phyloP scores from a whole-genome alignment of 805 yeast genomes.

The Hanseniaspora pseudoguilliermondii region DNA sequence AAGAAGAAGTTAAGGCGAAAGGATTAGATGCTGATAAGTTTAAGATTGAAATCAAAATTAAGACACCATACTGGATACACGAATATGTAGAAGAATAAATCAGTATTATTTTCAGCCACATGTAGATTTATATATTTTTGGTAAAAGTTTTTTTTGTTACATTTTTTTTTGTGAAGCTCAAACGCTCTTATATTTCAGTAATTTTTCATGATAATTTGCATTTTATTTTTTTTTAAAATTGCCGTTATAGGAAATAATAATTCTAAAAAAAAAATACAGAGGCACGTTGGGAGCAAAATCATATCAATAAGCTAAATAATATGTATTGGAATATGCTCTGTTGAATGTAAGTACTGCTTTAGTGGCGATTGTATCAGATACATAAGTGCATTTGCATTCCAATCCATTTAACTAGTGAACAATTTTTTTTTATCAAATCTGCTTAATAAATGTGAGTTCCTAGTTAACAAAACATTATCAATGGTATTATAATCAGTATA shows the following conservation, averaged over 20 bases:
- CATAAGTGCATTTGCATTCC: no score
- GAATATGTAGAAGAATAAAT: constrained; percentile 14
- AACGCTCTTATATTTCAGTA: no score
- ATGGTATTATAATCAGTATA: no score
- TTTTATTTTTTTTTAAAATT: not conserved
- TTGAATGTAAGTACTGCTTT: no score
- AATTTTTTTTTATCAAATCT: no score
- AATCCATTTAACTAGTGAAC: no score
- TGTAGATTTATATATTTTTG: not conserved
- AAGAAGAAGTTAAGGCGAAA: constrained; percentile 9
- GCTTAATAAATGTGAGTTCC: no score
- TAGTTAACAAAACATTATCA: no score
- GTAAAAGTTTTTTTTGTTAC: not conserved
- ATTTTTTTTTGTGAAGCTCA: not conserved
- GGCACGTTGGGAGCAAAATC: no score
- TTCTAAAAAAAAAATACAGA: not conserved
- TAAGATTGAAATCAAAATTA: constrained; percentile 17
- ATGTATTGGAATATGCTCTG: no score
- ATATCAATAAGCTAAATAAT: no score
- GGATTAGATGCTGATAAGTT: constrained; percentile 3
- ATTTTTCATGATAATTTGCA: not conserved
- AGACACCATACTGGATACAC: constrained; percentile 22
- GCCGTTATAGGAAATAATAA: not conserved
- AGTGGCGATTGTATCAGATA: no score
- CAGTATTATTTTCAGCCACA: not conserved